Evolutionary conservation across 2,329 filamentous ascomycete species (phyloP), one percentile per base, ranked within the genome.

Genomic region (Phyllosticta ampelicida): DNA sequence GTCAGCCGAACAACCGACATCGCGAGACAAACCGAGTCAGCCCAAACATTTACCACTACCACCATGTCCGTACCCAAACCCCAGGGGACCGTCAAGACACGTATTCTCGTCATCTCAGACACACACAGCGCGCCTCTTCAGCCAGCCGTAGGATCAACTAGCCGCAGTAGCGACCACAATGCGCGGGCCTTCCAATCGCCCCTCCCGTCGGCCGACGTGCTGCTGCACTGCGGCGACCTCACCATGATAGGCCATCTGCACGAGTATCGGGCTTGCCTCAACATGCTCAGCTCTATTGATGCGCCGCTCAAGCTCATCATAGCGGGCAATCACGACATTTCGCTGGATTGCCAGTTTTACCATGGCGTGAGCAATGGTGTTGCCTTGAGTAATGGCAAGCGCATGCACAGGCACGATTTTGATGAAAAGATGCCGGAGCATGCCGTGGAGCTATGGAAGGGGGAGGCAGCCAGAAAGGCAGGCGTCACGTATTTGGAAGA

Each of bases 281-380:
- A 73, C 5, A 74, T 80, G 68, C 71, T 85, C 6, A 67, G 70
- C 11, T 63, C 64, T 0, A 75, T 80, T 36, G 70, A 79, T 13
- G 81, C 81, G 1, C 75, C 77, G 9, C 67, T 85, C 5, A 86
- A 85, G 64, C 71, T 86, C 21, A 77, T 85, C 19, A 84, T 86
- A 60, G 78, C 82, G 0, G 83, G 83, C 0, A 85, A 85, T 64
- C 83, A 86, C 68, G 82, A 85, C 64, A 71, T 83, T 50, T 78
- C 77, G 3, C 73, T 85, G 0, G 81, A 86, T 61, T 70, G 73
- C 48, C 67, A 68, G 0, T 80, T 77, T 65, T 81, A 78, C 63
- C 51, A 53, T n/a, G 54, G 49, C 6, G 6, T 18, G 30, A 56
- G 51, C 36, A 26, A 51, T 19, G 53, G 26, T 13, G 8, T 13